Conservation (phyloP, 2,329 filamentous ascomycete species). For the Microdochium trichocladiopsis region DNA sequence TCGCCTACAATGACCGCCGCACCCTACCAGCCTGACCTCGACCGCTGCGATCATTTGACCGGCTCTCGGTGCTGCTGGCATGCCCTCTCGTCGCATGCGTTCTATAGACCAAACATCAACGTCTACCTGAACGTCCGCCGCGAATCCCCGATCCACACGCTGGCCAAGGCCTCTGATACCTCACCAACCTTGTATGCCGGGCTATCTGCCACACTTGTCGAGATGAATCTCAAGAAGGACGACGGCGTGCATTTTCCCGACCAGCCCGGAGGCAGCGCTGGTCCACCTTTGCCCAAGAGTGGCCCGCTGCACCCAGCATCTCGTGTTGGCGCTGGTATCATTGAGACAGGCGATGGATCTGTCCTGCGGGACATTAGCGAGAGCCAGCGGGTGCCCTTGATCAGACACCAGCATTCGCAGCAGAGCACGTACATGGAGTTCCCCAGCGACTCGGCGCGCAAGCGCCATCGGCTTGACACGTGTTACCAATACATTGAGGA, state of each 20-base stretch:
- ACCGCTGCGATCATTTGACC: conserved; percentile 24
- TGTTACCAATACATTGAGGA: conserved; percentile 1
- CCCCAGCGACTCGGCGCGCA: conserved; percentile 1
- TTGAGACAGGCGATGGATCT: conserved; percentile 21
- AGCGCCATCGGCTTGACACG: conserved; percentile 15
- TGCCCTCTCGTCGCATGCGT: conserved; percentile 28
- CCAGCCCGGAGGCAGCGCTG: background rate
- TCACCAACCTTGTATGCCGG: conserved; percentile 43
- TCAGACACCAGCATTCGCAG: conserved; percentile 10
- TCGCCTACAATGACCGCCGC: conserved; percentile 12
- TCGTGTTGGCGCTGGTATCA: conserved; percentile 7
- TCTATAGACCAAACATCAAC: conserved; percentile 41
- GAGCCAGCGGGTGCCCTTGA: conserved; percentile 14
- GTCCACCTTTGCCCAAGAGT: conserved; percentile 7
- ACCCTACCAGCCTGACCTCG: conserved; percentile 7
- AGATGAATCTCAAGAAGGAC: conserved; percentile 26
- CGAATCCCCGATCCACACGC: conserved; percentile 30
- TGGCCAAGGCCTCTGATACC: conserved; percentile 37
- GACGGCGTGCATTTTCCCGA: background rate
- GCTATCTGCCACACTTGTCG: conserved; percentile 37
- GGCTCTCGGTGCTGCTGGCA: conserved; percentile 40
- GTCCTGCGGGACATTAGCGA: conserved; percentile 14
- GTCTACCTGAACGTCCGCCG: conserved; percentile 29
- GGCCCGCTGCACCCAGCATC: conserved; percentile 4
- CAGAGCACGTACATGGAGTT: conserved; percentile 2